These are phyloP conservation scores for Globisporangium nodosum DNA, from an alignment of 352 stramenopile genomes.

Conservation along the genomic window DNA sequence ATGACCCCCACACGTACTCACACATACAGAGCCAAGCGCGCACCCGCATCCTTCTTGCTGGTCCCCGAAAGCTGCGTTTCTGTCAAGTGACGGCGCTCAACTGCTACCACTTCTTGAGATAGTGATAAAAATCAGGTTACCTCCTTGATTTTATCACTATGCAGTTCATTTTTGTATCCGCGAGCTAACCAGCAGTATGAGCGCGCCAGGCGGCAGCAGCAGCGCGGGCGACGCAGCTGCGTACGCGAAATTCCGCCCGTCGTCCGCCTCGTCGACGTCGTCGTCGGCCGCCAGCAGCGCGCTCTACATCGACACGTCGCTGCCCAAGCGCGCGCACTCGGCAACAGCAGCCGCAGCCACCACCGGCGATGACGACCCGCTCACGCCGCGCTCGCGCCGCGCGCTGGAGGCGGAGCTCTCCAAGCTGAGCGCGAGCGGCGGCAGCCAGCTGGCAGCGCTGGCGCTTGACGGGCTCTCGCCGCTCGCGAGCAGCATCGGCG, in stretches of 20 bases:
- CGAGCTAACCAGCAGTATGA: background rate
- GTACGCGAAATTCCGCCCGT: conserved; percentile 12
- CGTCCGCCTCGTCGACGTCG: conserved; percentile 1
- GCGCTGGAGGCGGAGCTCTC: conserved; percentile 45
- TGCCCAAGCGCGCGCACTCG: background rate
- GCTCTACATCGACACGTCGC: conserved; percentile 12
- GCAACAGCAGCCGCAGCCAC: conserved; percentile 17
- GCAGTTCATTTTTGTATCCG: background rate
- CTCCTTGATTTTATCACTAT: background rate
- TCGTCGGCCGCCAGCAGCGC: conserved; percentile 4
- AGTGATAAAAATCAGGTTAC: background rate
- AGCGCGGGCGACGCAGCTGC: background rate
- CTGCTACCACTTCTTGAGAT: background rate
- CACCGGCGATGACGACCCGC: conserved; percentile 27
- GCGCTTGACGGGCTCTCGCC: conserved; percentile 23
- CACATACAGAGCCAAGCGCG: no score
- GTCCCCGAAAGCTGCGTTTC: background rate
- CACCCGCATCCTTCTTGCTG: background rate
- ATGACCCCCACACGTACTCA: background rate
- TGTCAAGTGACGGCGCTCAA: background rate
- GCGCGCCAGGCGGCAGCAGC: background rate
- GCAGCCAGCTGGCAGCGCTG: conserved; percentile 3
- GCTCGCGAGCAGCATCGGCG: conserved; percentile 21
- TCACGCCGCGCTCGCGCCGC: conserved; percentile 41
- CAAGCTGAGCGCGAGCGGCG: conserved; percentile 14